phyloP scores from a whole-genome alignment of 768 basidiomycete species.

The Hericium rajendrae region DNA sequence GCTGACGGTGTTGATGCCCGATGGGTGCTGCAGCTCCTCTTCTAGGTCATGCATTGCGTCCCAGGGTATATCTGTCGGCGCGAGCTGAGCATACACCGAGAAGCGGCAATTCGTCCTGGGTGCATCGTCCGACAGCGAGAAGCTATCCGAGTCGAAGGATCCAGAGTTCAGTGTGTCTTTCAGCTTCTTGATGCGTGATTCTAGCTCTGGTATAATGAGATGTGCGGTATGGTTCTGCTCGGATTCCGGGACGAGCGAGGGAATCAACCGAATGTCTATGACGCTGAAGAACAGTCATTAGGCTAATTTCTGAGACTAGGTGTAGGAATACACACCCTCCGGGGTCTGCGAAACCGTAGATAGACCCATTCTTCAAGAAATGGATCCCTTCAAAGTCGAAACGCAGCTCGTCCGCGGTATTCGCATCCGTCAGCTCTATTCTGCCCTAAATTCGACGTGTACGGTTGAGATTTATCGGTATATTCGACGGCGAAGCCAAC shows the following conservation, averaged over 20 bases:
- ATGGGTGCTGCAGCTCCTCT: slow-evolving; percentile 63
- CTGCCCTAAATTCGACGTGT: slow-evolving; percentile 42
- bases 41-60: slow-evolving; percentile 60
- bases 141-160: slow-evolving; percentile 4
- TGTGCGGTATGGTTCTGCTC: slow-evolving; percentile 7
- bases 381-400: slow-evolving; percentile 75
- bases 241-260: slow-evolving; percentile 6
- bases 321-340: slow-evolving; percentile 35
- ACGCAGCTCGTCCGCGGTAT: slow-evolving; percentile 45
- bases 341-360: slow-evolving; percentile 67
- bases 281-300: neutral
- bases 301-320: neutral
- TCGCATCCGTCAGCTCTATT: slow-evolving; percentile 51
- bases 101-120: slow-evolving; percentile 52
- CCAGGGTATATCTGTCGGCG: slow-evolving; percentile 42
- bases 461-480: neutral
- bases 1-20: slow-evolving; percentile 52
- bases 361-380: slow-evolving; percentile 59
- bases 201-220: slow-evolving; percentile 8
- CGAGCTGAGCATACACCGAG: slow-evolving; percentile 53
- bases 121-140: neutral
- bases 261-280: slow-evolving; percentile 5
- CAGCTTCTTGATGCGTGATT: slow-evolving; percentile 5
- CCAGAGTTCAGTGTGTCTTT: slow-evolving; percentile 1
- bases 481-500: neutral